phyloP scores from a whole-genome alignment of 2,329 filamentous ascomycete species.

The Trichoderma guizhouense region DNA sequence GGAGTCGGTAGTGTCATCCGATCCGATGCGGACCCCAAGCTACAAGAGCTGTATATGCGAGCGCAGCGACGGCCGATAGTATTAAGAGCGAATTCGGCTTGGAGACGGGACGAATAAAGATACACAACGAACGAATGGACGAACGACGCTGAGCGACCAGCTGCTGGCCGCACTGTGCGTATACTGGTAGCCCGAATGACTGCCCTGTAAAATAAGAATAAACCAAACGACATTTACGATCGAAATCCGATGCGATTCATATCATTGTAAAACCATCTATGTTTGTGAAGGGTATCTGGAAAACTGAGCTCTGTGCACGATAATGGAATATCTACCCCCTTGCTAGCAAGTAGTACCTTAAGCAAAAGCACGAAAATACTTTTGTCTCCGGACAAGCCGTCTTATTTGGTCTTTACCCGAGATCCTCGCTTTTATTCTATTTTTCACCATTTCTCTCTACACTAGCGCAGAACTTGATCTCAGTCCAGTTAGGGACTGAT shows the following conservation, averaged over 20 bases:
- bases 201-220: slow-evolving; percentile 17
- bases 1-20: slow-evolving; percentile 95
- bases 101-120: slow-evolving; percentile 28
- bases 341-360: background rate
- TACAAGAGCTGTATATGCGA: slow-evolving; percentile 71
- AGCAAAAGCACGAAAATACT: background rate
- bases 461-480: background rate
- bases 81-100: slow-evolving; percentile 37
- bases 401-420: background rate
- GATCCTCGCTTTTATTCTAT: background rate
- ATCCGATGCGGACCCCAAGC: slow-evolving; percentile 77
- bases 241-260: background rate
- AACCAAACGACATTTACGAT: slow-evolving; percentile 12
- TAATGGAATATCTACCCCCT: background rate
- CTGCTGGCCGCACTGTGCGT: background rate
- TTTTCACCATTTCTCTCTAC: background rate
- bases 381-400: background rate
- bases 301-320: background rate
- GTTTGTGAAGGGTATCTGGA: background rate
- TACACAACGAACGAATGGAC: background rate
- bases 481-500: background rate
- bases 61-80: slow-evolving; percentile 74
- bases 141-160: slow-evolving; percentile 7
- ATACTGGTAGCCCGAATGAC: background rate
- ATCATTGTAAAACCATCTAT: background rate